These are phyloP conservation scores for Globisporangium splendens DNA, from an alignment of 352 stramenopile genomes.

Conservation along the genomic window DNA sequence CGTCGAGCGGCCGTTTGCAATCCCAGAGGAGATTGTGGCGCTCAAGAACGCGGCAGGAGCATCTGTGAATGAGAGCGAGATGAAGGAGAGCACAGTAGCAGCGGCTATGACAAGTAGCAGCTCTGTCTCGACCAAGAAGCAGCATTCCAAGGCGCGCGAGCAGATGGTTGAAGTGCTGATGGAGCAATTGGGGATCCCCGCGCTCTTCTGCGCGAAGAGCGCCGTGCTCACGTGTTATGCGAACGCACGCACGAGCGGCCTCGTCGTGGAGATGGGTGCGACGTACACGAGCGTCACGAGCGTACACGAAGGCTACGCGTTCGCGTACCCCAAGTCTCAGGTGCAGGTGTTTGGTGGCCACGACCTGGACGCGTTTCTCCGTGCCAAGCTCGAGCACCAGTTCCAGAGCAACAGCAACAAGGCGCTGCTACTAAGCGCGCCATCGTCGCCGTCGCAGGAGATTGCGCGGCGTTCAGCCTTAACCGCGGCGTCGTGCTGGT, in stretches of 20 bases:
- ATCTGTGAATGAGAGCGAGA: neutral
- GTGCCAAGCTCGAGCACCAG: conserved; percentile 46
- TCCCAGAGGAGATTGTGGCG: conserved; percentile 38
- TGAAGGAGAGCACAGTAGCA: conserved; percentile 1
- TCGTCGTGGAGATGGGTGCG: conserved; percentile 79
- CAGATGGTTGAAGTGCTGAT: conserved; percentile 81
- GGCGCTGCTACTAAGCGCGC: neutral
- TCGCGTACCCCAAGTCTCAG: conserved; percentile 60
- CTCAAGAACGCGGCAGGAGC: conserved; percentile 18
- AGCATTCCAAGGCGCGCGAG: conserved; percentile 46
- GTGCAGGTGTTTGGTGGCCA: conserved; percentile 55
- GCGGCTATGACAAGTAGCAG: conserved; percentile 13
- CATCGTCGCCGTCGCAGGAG: conserved; percentile 20
- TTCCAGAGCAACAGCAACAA: conserved; percentile 15
- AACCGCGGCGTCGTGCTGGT: conserved; percentile 29
- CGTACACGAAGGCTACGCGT: conserved; percentile 77
- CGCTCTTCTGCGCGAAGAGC: conserved; percentile 81
- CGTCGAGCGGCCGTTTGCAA: conserved; percentile 60
- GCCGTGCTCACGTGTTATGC: conserved; percentile 81
- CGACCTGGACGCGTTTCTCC: conserved; percentile 65
- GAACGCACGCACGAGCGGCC: conserved; percentile 72
- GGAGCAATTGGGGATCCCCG: conserved; percentile 69
- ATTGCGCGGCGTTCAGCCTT: conserved; percentile 17
- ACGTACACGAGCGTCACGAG: conserved; percentile 76
- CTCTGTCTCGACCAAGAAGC: conserved; percentile 42